Base-by-base conservation (phyloP, 306 rosid genomes). In the Potentilla sterilis region DNA sequence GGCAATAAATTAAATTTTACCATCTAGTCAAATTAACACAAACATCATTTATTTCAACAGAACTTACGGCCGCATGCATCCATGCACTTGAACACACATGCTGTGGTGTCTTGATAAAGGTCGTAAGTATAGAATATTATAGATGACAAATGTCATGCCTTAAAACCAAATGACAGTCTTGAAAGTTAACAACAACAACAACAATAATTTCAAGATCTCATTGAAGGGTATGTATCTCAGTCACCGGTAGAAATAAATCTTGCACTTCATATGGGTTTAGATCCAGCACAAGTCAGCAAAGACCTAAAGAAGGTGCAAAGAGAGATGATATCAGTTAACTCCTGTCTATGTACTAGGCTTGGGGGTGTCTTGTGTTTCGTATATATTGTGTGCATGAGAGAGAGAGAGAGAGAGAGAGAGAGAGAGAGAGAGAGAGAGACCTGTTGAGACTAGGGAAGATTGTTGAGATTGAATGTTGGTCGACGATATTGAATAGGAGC, bases 391-490 rank as follows among this genome's bases (percentile, higher is more conserved):
- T 1, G 34, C 4, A 10, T 11, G 51, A n/a, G 47, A 2, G 70
- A 64, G 69, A 37, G 46, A 16, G 38, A 28, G 28, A 28, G 28
- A 28, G 28, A 28, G 28, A 28, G 28, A 28, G 28, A 28, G 28
- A 28, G 28, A 28, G 28, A 28, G 28, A 28, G 28, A 28, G 28
- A 28, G 28, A 28, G 28, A 28, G 28, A 28, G 28, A 28, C 49
- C 46, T 48, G 55, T 73, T 18, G 28, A 28, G 61, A 13, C 61
- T 73, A 13, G 47, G 71, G 67, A 7, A 21, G 67, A 75, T 73
- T 52, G 69, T 78, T 55, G 42, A 72, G 37, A 41, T 78, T 77
- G 42, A 40, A 40, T 40, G 42, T 40, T 28, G 28, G 28, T 28
- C 28, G 28, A 28, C 28, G 28, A 28, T 28, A 28, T 28, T 28